phyloP scores from a whole-genome alignment of 441 rosid species.

The Francoa sonchifolia region DNA sequence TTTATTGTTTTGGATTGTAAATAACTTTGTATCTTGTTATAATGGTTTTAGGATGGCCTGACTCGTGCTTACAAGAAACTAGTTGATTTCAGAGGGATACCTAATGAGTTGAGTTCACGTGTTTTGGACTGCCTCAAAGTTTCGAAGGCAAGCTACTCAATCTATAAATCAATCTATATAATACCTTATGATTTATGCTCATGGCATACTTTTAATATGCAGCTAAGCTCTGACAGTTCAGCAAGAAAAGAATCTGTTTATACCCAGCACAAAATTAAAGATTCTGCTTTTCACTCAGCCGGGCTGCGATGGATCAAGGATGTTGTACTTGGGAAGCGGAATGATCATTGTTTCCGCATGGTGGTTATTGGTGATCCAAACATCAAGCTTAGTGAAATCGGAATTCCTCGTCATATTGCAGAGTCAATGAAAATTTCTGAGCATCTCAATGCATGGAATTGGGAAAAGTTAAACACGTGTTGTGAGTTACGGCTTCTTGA shows the following conservation, averaged over 20 bases:
- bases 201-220: constrained; percentile 19
- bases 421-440: constrained; percentile 70
- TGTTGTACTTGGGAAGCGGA: constrained; percentile 80
- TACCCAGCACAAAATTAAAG: constrained; percentile 31
- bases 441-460: constrained; percentile 59
- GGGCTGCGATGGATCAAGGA: constrained; percentile 90
- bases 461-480: constrained; percentile 37
- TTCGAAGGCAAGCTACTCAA: constrained; percentile 63
- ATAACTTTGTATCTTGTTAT: too few relatives aligned
- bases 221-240: constrained; percentile 60
- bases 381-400: constrained; percentile 67
- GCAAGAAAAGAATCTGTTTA: constrained; percentile 29
- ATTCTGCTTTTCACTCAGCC: constrained; percentile 35
- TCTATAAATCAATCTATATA: constrained; percentile 4
- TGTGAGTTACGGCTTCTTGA: constrained; percentile 43
- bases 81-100: constrained; percentile 58
- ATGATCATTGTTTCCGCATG: constrained; percentile 77
- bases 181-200: constrained; percentile 4
- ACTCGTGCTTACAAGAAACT: constrained; percentile 68
- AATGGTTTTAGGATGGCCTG: constrained; percentile 56
- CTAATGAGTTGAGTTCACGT: constrained; percentile 60
- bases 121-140: constrained; percentile 67
- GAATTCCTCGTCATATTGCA: constrained; percentile 73
- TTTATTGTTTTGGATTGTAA: neutral
- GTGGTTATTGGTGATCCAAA: constrained; percentile 85